Conservation (phyloP, 1,284 basidiomycete species). For the Lignosus rhinocerotis region DNA sequence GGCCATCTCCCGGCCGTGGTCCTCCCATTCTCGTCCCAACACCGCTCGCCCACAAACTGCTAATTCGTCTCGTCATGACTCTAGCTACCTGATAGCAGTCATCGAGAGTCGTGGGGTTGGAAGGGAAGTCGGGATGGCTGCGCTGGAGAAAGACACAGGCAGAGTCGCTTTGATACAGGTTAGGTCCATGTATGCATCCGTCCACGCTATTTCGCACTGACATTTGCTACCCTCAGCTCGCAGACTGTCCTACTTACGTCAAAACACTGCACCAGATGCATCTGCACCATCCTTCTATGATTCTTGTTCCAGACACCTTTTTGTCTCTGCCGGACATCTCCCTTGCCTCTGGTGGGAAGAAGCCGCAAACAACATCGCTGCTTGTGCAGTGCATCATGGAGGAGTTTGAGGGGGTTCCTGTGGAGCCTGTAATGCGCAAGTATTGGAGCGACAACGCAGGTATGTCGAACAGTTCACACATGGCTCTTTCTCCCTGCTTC, state of each 20-base stretch:
- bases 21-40: constrained; percentile 34
- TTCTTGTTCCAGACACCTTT: constrained; percentile 82
- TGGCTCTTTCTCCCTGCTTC: not conserved
- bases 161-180: constrained; percentile 74
- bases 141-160: constrained; percentile 80
- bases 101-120: constrained; percentile 76
- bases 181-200: constrained; percentile 18
- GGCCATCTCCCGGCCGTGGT: constrained; percentile 29
- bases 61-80: constrained; percentile 57
- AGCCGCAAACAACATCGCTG: constrained; percentile 50
- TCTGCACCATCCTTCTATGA: constrained; percentile 66
- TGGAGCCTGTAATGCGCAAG: constrained; percentile 71
- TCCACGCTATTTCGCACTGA: not conserved
- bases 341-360: constrained; percentile 46
- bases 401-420: constrained; percentile 66
- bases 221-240: constrained; percentile 48
- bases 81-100: constrained; percentile 63
- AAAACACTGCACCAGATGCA: constrained; percentile 88
- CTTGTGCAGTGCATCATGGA: constrained; percentile 75
- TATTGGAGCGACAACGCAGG: constrained; percentile 84
- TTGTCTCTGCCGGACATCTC: constrained; percentile 53
- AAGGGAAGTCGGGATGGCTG: constrained; percentile 83
- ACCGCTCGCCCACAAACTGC: constrained; percentile 60
- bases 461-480: constrained; percentile 29
- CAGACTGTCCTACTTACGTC: constrained; percentile 83